Evolutionary conservation across 2,329 filamentous ascomycete genomes (phyloP).

Genomic region (Colletotrichum karsti): DNA sequence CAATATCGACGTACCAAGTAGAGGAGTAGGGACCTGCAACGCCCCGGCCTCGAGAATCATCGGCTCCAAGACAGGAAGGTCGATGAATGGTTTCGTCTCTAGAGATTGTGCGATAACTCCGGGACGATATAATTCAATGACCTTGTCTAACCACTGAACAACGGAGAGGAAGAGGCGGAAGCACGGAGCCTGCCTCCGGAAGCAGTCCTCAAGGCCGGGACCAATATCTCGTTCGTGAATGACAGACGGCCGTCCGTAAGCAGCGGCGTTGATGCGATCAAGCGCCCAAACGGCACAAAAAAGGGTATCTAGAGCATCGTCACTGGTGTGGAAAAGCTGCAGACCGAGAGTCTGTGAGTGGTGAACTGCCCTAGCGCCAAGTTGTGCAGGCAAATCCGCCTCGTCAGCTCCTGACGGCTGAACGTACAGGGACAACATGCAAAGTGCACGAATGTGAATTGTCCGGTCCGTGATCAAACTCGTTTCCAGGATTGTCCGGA

Average conservation of each 20-base stretch:
- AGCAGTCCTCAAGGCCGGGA: constrained; percentile 59
- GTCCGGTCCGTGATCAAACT: constrained; percentile 63
- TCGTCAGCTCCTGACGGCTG: constrained; percentile 63
- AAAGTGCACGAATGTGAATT: constrained; percentile 61
- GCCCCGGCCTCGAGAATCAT: constrained; percentile 65
- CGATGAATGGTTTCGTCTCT: constrained; percentile 56
- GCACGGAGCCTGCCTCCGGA: constrained; percentile 58
- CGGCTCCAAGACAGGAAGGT: constrained; percentile 65
- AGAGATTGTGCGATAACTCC: constrained; percentile 33
- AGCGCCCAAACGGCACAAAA: constrained; percentile 70
- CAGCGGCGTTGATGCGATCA: constrained; percentile 66
- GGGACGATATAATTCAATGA: constrained; percentile 69
- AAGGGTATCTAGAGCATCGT: constrained; percentile 53
- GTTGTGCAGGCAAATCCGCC: constrained; percentile 61
- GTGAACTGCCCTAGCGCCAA: constrained; percentile 63
- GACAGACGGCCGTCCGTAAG: constrained; percentile 67
- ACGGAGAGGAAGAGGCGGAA: constrained; percentile 67
- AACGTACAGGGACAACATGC: constrained; percentile 66
- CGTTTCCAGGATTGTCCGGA: constrained; percentile 59
- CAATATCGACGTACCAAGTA: constrained; percentile 52
- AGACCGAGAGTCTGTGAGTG: constrained; percentile 65
- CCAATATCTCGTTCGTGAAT: constrained; percentile 70
- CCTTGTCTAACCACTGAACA: constrained; percentile 63
- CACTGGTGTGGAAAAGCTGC: constrained; percentile 53
- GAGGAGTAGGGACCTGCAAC: constrained; percentile 54